Evolutionary conservation across 2,329 filamentous ascomycete species (phyloP).

Genomic region (Fusarium verticillioides): DNA sequence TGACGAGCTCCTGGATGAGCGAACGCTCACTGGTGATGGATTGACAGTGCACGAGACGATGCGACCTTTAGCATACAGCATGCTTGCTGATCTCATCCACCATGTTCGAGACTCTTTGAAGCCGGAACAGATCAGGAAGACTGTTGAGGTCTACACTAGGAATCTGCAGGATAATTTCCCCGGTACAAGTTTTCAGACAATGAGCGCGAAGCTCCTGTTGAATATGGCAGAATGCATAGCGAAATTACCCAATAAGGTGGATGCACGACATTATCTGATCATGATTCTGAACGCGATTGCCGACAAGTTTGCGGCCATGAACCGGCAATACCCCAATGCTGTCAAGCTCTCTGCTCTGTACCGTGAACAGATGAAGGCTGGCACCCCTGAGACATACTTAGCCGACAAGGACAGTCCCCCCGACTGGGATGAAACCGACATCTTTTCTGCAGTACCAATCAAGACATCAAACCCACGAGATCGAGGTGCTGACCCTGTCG

Average conservation of each 20-base stretch:
- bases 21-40: constrained; percentile 93
- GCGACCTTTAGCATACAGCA: constrained; percentile 94
- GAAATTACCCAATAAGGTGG: constrained; percentile 90
- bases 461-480: constrained; percentile 94
- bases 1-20: constrained; percentile 92
- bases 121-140: constrained; percentile 92
- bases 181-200: constrained; percentile 98
- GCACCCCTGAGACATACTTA: constrained; percentile 79
- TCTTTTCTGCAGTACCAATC: constrained; percentile 95
- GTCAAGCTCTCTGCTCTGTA: constrained; percentile 89
- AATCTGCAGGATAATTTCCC: constrained; percentile 96
- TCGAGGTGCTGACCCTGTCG: constrained; percentile 87
- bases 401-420: constrained; percentile 83
- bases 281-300: constrained; percentile 98
- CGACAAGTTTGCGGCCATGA: constrained; percentile 99
- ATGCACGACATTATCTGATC: constrained; percentile 94
- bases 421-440: constrained; percentile 98
- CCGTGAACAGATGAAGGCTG: constrained; percentile 73
- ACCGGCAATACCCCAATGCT: constrained; percentile 92
- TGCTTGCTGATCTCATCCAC: constrained; percentile 97
- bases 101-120: constrained; percentile 91
- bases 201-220: constrained; percentile 95
- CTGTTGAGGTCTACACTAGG: constrained; percentile 95
- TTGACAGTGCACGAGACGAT: constrained; percentile 97
- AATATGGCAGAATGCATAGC: constrained; percentile 99